These are phyloP conservation scores for Coriolopsis trogii DNA, from an alignment of 1,284 basidiomycete genomes.

Conservation along the genomic window DNA sequence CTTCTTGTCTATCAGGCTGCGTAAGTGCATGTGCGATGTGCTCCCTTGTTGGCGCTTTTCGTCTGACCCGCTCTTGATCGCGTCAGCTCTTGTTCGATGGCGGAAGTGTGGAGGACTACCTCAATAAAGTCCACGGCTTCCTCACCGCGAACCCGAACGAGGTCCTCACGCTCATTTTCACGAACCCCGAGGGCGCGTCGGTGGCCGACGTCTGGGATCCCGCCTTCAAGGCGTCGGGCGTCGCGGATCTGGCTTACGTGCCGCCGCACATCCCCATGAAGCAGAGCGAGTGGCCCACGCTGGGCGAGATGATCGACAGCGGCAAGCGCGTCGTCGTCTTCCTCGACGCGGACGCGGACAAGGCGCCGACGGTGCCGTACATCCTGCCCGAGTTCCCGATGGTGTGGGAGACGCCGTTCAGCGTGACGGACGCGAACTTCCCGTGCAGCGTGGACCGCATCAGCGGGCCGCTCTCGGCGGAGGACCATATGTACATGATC, in stretches of 20 bases:
- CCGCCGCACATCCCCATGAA: slow-evolving; percentile 56
- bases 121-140: slow-evolving; percentile 44
- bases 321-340: slow-evolving; percentile 75
- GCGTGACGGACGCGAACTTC: slow-evolving; percentile 61
- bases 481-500: slow-evolving; percentile 59
- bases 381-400: slow-evolving; percentile 68
- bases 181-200: slow-evolving; percentile 66
- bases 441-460: slow-evolving; percentile 75
- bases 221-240: slow-evolving; percentile 60
- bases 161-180: slow-evolving; percentile 72
- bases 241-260: slow-evolving; percentile 59
- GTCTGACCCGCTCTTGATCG: neutral
- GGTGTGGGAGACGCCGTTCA: slow-evolving; percentile 80
- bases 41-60: slow-evolving; percentile 6
- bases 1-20: slow-evolving; percentile 23
- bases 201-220: slow-evolving; percentile 54
- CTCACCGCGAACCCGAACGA: slow-evolving; percentile 74
- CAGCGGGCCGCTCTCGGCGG: slow-evolving; percentile 46
- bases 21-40: slow-evolving; percentile 21
- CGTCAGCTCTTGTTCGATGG: slow-evolving; percentile 57
- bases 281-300: slow-evolving; percentile 70
- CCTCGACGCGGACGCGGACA: slow-evolving; percentile 59
- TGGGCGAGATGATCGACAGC: slow-evolving; percentile 67
- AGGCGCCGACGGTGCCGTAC: slow-evolving; percentile 51
- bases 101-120: slow-evolving; percentile 52